Percentiles rank a stretch among this genome's conserved stretches.
Evolutionary conservation across 2,329 filamentous ascomycete species (phyloP).

Genomic region (Chaetomiaceae sp.): DNA sequence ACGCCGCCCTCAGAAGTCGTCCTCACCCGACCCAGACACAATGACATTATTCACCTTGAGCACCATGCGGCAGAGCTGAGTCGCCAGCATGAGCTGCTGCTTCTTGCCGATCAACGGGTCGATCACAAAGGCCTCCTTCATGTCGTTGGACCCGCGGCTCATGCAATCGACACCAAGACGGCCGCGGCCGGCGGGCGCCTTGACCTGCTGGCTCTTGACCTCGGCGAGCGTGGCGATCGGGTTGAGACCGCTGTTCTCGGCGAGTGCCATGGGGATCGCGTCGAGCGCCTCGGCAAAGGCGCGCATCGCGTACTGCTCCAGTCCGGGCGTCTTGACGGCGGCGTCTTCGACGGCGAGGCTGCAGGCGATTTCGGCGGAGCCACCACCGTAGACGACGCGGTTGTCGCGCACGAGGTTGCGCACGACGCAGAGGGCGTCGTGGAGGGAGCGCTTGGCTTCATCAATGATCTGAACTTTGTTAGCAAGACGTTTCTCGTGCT

Average conservation of each 20-base stretch:
- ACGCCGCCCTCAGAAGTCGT: slow-evolving; percentile 62
- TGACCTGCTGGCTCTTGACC: slow-evolving; percentile 94
- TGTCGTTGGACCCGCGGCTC: slow-evolving; percentile 89
- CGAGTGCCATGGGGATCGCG: slow-evolving; percentile 86
- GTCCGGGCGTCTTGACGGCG: slow-evolving; percentile 87
- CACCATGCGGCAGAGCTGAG: slow-evolving; percentile 96
- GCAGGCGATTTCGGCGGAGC: slow-evolving; percentile 95
- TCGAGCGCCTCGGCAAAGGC: slow-evolving; percentile 95
- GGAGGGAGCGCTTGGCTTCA: slow-evolving; percentile 93
- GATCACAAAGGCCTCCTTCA: slow-evolving; percentile 97
- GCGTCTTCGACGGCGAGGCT: slow-evolving; percentile 93
- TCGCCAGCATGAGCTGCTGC: slow-evolving; percentile 92
- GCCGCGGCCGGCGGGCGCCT: slow-evolving; percentile 51
- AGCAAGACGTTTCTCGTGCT: neutral
- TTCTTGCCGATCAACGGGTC: slow-evolving; percentile 97
- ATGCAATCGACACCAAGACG: slow-evolving; percentile 95
- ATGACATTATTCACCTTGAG: slow-evolving; percentile 97
- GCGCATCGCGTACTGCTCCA: slow-evolving; percentile 98
- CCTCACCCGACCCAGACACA: slow-evolving; percentile 77
- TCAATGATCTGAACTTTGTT: slow-evolving; percentile 72
- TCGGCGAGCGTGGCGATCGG: slow-evolving; percentile 92
- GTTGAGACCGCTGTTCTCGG: slow-evolving; percentile 94
- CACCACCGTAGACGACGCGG: slow-evolving; percentile 94
- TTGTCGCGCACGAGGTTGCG: slow-evolving; percentile 94
- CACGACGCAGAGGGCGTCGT: slow-evolving; percentile 95